phyloP scores from a whole-genome alignment of 2,329 filamentous ascomycete species.

The Fusarium proliferatum region DNA sequence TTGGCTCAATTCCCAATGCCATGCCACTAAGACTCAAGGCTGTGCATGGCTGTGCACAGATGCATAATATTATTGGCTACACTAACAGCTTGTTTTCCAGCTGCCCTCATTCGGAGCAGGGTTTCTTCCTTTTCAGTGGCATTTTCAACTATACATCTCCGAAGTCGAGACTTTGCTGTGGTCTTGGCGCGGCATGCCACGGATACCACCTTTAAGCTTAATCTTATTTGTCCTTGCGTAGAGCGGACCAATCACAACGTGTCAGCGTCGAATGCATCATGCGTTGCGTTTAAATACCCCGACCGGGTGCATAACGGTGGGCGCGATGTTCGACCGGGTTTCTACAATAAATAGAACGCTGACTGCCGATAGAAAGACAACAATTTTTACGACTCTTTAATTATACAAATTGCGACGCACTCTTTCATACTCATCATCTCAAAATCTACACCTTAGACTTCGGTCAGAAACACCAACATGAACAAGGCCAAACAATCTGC shows the following conservation, averaged over 20 bases:
- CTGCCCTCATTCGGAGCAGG: too few relatives aligned
- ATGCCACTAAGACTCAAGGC: neutral
- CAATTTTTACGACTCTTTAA: too few relatives aligned
- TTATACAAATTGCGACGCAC: neutral
- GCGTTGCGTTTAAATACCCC: fast-evolving
- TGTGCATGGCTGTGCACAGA: neutral
- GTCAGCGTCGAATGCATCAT: neutral
- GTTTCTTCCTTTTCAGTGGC: neutral
- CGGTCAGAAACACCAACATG: neutral
- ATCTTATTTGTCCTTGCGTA: neutral
- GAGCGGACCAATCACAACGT: neutral
- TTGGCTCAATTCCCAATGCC: neutral
- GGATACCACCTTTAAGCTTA: neutral
- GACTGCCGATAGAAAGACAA: neutral
- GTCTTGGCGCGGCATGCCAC: neutral
- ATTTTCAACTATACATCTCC: neutral
- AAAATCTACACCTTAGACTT: neutral
- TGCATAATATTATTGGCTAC: neutral
- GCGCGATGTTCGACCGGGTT: neutral
- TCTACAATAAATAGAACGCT: neutral
- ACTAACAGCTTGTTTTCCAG: too few relatives aligned
- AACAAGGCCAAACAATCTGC: neutral
- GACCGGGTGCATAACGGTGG: too few relatives aligned
- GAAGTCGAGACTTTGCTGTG: neutral
- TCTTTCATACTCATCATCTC: neutral